Evolutionary conservation across 2,329 filamentous ascomycete species (phyloP).

Genomic region (Cercospora brassicicola): DNA sequence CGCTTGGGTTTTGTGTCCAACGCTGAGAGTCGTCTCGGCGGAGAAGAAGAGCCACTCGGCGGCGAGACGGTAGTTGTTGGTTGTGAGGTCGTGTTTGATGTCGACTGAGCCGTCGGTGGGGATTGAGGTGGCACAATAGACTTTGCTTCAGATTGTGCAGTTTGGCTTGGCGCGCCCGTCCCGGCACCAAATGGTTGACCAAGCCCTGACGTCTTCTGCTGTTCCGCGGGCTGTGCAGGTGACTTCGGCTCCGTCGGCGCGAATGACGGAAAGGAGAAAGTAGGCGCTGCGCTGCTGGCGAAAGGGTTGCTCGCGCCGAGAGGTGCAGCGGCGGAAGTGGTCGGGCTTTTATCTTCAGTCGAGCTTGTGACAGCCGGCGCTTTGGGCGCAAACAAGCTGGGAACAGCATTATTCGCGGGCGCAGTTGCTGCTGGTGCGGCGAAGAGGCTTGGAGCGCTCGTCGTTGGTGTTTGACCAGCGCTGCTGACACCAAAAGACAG

Average conservation of each 20-base stretch:
- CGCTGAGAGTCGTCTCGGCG: slow-evolving; percentile 20
- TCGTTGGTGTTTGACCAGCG: slow-evolving; percentile 4
- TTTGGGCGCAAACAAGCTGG: slow-evolving; percentile 14
- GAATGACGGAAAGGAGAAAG: slow-evolving; percentile 4
- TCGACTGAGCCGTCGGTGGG: slow-evolving; percentile 17
- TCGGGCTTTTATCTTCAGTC: background rate
- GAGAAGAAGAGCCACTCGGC: slow-evolving; percentile 22
- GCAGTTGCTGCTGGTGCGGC: slow-evolving; percentile 2
- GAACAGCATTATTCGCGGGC: background rate
- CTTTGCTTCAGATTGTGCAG: slow-evolving; percentile 27
- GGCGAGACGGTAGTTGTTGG: slow-evolving; percentile 12
- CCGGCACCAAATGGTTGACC: slow-evolving; percentile 11
- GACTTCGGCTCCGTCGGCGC: slow-evolving; percentile 3
- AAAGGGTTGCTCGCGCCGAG: slow-evolving; percentile 3
- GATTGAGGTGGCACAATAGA: slow-evolving; percentile 17
- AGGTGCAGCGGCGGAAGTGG: background rate
- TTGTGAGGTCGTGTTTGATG: slow-evolving; percentile 7
- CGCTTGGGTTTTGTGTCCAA: slow-evolving; percentile 33
- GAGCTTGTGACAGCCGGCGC: background rate
- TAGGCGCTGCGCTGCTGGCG: slow-evolving; percentile 8
- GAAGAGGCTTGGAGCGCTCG: slow-evolving; percentile 8
- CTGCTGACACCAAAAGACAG: background rate
- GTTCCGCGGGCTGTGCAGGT: background rate
- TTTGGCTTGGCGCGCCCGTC: slow-evolving; percentile 16
- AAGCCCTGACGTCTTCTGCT: background rate